Evolutionary conservation across 2,329 filamentous ascomycete genomes (phyloP).

Genomic region (Xylariaceae sp.): DNA sequence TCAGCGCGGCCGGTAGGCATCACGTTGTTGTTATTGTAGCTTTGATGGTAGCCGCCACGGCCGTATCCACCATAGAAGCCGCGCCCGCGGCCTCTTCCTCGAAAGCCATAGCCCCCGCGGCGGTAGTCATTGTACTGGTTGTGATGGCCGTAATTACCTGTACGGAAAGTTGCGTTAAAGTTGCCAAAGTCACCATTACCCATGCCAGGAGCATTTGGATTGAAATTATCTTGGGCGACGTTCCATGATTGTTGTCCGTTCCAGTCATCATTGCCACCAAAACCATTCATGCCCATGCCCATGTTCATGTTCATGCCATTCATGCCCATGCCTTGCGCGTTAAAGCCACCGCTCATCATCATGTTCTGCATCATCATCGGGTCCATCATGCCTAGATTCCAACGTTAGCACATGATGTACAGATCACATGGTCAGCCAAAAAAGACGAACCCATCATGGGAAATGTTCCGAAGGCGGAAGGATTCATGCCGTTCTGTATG

Average conservation of each 20-base stretch:
- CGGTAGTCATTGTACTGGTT: constrained; percentile 77
- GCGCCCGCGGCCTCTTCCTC: constrained; percentile 63
- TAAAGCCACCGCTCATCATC: constrained; percentile 77
- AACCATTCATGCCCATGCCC: constrained; percentile 70
- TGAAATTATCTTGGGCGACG: constrained; percentile 86
- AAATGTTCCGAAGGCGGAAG: constrained; percentile 55
- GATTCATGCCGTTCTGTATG: constrained; percentile 67
- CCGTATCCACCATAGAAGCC: constrained; percentile 51
- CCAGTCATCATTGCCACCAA: constrained; percentile 73
- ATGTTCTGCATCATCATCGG: constrained; percentile 71
- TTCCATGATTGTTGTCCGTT: constrained; percentile 80
- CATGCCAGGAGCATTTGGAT: constrained; percentile 80
- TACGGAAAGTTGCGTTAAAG: constrained; percentile 74
- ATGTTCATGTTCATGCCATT: constrained; percentile 75
- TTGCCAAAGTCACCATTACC: constrained; percentile 76
- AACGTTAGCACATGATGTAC: constrained; percentile 28
- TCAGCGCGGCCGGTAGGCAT: constrained; percentile 23
- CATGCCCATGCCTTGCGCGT: constrained; percentile 72
- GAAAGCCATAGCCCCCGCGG: constrained; percentile 64
- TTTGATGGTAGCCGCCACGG: constrained; percentile 56
- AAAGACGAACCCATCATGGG: constrained; percentile 76
- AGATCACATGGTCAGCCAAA: constrained; percentile 9
- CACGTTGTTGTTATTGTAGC: constrained; percentile 34
- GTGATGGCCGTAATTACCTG: constrained; percentile 79
- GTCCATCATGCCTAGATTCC: constrained; percentile 75